Percentiles rank a stretch among this genome's conserved stretches.
phyloP scores from a whole-genome alignment of 2,329 filamentous ascomycete species.

The Paramyrothecium roridum region DNA sequence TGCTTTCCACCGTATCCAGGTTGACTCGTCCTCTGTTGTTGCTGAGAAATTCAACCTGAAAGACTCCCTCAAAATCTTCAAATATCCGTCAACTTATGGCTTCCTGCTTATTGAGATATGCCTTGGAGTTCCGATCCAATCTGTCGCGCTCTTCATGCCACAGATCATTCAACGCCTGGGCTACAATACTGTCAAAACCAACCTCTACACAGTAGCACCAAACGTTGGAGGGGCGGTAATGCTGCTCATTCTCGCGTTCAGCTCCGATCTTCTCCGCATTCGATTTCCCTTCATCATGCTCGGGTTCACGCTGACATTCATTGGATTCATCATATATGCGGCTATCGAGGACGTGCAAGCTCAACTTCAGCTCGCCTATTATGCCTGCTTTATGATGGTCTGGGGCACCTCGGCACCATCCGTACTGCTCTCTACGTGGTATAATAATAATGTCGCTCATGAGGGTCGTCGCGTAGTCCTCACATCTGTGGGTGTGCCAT shows the following conservation, averaged over 20 bases:
- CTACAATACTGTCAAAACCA: conserved; percentile 56
- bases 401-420: conserved; percentile 75
- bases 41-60: conserved; percentile 48
- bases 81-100: conserved; percentile 42
- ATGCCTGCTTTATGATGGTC: conserved; percentile 78
- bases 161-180: conserved; percentile 51
- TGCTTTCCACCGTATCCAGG: conserved; percentile 70
- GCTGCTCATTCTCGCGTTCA: conserved; percentile 69
- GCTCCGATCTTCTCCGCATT: conserved; percentile 14
- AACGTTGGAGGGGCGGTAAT: conserved; percentile 72
- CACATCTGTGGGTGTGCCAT: conserved; percentile 69
- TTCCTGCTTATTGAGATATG: conserved; percentile 55
- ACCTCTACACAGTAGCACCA: conserved; percentile 78
- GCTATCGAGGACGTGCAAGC: conserved; percentile 61
- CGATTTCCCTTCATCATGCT: conserved; percentile 55
- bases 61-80: conserved; percentile 51
- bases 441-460: conserved; percentile 80
- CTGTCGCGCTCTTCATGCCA: conserved; percentile 51
- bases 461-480: conserved; percentile 69
- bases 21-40: conserved; percentile 66
- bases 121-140: conserved; percentile 57
- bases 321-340: conserved; percentile 76
- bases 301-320: conserved; percentile 71
- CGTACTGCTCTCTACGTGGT: conserved; percentile 63
- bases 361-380: conserved; percentile 67